phyloP scores from a whole-genome alignment of 257 asterid genomes.

The Penstemon eatonii region DNA sequence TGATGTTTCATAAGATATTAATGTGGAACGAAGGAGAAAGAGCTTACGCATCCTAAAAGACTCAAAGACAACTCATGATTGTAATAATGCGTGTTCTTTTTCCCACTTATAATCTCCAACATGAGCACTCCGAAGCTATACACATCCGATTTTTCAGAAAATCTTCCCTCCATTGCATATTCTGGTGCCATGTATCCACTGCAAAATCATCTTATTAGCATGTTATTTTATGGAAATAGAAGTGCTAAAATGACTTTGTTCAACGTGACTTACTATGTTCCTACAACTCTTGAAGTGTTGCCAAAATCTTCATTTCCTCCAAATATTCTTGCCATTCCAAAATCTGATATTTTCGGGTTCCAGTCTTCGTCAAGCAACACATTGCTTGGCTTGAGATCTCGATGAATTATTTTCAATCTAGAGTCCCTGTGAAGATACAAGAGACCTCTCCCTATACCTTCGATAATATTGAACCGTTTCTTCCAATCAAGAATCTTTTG shows the following conservation, averaged over 20 bases:
- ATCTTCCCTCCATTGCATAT: constrained; percentile 66
- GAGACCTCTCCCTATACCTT: constrained; percentile 57
- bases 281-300: constrained; percentile 57
- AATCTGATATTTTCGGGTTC: constrained; percentile 67
- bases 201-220: constrained; percentile 25
- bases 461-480: constrained; percentile 39
- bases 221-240: neutral
- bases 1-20: neutral
- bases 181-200: constrained; percentile 87
- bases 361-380: constrained; percentile 51
- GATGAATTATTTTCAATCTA: constrained; percentile 53
- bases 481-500: constrained; percentile 43
- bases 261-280: constrained; percentile 60
- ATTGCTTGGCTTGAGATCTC: constrained; percentile 58
- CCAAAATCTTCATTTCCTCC: constrained; percentile 55
- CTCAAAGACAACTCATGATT: constrained; percentile 35
- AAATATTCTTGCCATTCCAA: constrained; percentile 61
- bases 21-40: neutral
- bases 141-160: constrained; percentile 69
- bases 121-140: constrained; percentile 68
- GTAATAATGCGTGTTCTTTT: constrained; percentile 43
- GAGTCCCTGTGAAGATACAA: constrained; percentile 65
- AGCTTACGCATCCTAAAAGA: constrained; percentile 60
- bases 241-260: neutral
- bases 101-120: constrained; percentile 62